These are phyloP conservation scores for Periconia digitata DNA, from an alignment of 2,329 filamentous ascomycete genomes.

Conservation along the genomic window DNA sequence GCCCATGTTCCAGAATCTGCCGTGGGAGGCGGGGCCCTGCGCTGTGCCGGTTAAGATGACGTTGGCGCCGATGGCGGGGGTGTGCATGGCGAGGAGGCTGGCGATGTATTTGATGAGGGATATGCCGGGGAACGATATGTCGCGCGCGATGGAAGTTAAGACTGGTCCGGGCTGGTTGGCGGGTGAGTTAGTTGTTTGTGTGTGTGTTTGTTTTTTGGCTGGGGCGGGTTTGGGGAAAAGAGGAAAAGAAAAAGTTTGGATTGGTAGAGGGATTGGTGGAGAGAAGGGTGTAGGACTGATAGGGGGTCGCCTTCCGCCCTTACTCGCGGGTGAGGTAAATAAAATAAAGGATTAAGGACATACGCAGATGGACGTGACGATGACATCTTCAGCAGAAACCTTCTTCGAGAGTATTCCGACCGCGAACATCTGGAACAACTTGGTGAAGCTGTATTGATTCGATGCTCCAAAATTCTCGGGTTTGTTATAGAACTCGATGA, in stretches of 20 bases:
- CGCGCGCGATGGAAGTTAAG: slow-evolving; percentile 32
- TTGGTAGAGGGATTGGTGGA: no score
- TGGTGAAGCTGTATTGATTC: slow-evolving; percentile 34
- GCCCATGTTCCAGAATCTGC: slow-evolving; percentile 41
- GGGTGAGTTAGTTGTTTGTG: no score
- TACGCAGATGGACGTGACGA: slow-evolving; percentile 39
- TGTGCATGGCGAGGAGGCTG: slow-evolving; percentile 20
- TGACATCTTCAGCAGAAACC: slow-evolving; percentile 30
- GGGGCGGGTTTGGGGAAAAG: no score
- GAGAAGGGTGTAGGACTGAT: no score
- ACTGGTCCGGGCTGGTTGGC: slow-evolving; percentile 36
- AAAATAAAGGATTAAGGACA: no score
- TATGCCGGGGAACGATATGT: slow-evolving; percentile 29
- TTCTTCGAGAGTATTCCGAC: slow-evolving; percentile 29
- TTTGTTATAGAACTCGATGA: slow-evolving; percentile 36
- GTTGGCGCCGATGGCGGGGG: slow-evolving; percentile 33
- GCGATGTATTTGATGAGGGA: slow-evolving; percentile 18
- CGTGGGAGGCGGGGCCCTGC: slow-evolving; percentile 36
- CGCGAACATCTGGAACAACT: slow-evolving; percentile 41
- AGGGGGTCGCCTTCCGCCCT: no score
- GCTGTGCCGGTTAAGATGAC: slow-evolving; percentile 36
- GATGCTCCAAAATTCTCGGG: slow-evolving; percentile 26
- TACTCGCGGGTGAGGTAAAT: no score
- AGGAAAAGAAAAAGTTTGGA: no score
- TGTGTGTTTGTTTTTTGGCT: no score